Conservation (phyloP, 139 green algal species). For the Coelastrella sp. region DNA sequence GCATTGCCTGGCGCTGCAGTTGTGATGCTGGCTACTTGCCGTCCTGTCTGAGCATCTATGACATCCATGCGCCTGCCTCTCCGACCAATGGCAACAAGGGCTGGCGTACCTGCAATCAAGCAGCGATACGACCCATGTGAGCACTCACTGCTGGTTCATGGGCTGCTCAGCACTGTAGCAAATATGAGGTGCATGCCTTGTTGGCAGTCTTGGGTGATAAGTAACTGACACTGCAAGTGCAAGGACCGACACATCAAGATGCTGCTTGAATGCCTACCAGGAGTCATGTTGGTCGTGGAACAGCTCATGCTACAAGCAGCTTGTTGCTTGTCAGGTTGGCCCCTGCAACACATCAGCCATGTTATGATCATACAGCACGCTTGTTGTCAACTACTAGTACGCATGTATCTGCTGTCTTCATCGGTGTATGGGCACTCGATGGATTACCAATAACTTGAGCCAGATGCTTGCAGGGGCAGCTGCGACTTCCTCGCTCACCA, state of each 20-base stretch:
- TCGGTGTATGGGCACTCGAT: too few species aligned
- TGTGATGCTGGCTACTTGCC: background rate
- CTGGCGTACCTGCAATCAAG: conserved; percentile 5
- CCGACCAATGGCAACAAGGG: conserved; percentile 20
- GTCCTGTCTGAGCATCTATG: conserved; percentile 9
- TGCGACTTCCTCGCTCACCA: conserved; percentile 28
- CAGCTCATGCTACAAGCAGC: background rate
- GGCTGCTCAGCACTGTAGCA: background rate
- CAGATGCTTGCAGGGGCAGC: too few species aligned
- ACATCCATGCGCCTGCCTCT: conserved; percentile 7
- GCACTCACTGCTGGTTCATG: too few species aligned
- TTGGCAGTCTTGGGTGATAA: too few species aligned
- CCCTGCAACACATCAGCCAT: background rate
- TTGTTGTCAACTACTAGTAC: too few species aligned
- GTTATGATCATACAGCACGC: background rate
- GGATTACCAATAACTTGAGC: too few species aligned
- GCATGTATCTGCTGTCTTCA: background rate
- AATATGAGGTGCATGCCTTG: too few species aligned
- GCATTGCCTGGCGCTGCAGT: background rate
- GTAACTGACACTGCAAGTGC: too few species aligned
- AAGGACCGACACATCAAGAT: too few species aligned
- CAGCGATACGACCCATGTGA: too few species aligned
- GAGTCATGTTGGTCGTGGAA: background rate
- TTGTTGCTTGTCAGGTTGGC: conserved; percentile 9
- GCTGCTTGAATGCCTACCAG: background rate